These are phyloP conservation scores for Elsinoe perseae DNA, from an alignment of 2,329 filamentous ascomycete genomes.

Conservation along the genomic window DNA sequence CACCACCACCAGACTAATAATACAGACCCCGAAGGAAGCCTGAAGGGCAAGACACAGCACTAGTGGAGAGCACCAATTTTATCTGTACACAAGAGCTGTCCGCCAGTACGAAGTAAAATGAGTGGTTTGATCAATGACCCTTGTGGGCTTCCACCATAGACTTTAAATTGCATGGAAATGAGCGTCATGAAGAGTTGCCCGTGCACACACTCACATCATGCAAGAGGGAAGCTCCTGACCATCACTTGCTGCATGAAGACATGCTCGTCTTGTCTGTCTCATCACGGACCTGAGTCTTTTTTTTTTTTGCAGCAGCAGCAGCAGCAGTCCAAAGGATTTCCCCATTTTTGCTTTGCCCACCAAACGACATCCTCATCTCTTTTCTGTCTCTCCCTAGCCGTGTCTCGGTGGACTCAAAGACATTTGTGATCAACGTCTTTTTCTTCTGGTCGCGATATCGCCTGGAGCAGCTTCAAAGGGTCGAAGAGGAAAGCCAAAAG, in stretches of 20 bases:
- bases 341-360: not conserved
- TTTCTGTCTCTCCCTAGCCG: slow-evolving; percentile 11
- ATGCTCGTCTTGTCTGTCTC: not conserved
- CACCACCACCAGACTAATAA: not conserved
- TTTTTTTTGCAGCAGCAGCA: not conserved
- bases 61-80: not conserved
- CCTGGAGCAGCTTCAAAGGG: not conserved
- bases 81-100: not conserved
- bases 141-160: not conserved
- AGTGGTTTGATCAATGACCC: not conserved
- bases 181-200: not conserved
- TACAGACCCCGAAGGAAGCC: not conserved
- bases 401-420: slow-evolving; percentile 5
- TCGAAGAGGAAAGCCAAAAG: not conserved
- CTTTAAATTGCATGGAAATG: not conserved
- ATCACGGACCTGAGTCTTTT: slow-evolving; percentile 8
- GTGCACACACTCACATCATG: not conserved
- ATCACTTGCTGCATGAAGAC: slow-evolving; percentile 13
- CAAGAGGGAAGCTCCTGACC: slow-evolving; percentile 9
- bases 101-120: not conserved
- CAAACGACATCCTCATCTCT: not conserved
- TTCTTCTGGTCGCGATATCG: not conserved
- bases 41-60: not conserved
- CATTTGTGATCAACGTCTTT: slow-evolving; percentile 1
- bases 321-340: not conserved